Evolutionary conservation across 345 rosid species (phyloP), one percentile per base, ranked within the genome.

Genomic region (Sonneratia caseolaris): DNA sequence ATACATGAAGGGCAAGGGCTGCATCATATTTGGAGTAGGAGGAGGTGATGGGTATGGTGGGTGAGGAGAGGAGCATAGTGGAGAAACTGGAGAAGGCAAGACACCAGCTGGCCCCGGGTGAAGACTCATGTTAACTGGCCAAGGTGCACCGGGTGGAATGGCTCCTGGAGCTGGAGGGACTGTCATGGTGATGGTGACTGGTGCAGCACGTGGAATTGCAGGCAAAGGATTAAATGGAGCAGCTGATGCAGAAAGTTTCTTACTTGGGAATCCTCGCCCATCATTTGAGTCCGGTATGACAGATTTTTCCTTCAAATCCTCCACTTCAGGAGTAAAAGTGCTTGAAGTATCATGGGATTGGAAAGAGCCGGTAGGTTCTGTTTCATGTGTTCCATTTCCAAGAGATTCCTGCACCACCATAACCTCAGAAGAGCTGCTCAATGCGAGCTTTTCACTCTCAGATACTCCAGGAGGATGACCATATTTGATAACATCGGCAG

Each of bases 191-290:
- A 95, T 79, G 75, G 87, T 70, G 66, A 79, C 79, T 12, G 91
- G 87, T 37, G 88, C 71, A 83, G 87, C 79, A 70, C 90, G 97
- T 73, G 88, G 73, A 75, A 86, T 73, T 24, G 85, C 75, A 71
- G 87, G 79, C 53, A 96, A 84, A 48, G 98, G 99, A 78, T 86
- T 92, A 74, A 91, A 92, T 69, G 99, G 99, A 73, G 89, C 93
- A 68, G 99, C 99, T 42, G 97, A 95, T 65, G 99, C 99, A 62
- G 99, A 95, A 73, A 95, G 78, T 83, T 90, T 95, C 81, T 82
- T 90, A 77, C 83, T 86, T 55, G 88, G 84, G 70, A 84, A 69
- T 70, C 80, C 91, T 72, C 75, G 80, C 42, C 77, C 69, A 59
- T 85, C 91, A 71, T 81, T 83, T 27, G 83, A 77, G 78, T 77